Evolutionary conservation across 2,329 filamentous ascomycete genomes (phyloP).

Genomic region (Albophoma yamanashiensis): DNA sequence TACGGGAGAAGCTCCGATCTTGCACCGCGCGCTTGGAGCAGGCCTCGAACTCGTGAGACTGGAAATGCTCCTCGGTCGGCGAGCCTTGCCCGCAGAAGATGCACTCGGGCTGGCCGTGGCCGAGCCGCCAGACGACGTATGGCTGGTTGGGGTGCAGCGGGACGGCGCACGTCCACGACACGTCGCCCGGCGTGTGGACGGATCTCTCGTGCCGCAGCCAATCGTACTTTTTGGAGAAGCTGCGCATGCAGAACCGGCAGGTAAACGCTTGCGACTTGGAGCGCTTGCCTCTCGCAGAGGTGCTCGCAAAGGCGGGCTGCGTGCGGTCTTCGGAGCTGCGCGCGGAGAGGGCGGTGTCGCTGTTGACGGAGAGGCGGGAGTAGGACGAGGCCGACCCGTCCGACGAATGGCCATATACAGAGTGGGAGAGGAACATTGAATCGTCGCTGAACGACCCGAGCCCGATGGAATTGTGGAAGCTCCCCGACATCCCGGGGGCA

Average conservation of each 20-base stretch:
- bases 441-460: slow-evolving; percentile 19
- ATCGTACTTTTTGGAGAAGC: slow-evolving; percentile 29
- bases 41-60: slow-evolving; percentile 29
- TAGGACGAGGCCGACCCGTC: slow-evolving; percentile 6
- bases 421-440: slow-evolving; percentile 11
- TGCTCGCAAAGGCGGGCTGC: slow-evolving; percentile 5
- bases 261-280: slow-evolving; percentile 16
- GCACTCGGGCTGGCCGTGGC: slow-evolving; percentile 29
- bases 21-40: slow-evolving; percentile 36
- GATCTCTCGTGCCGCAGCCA: slow-evolving; percentile 38
- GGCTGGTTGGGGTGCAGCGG: slow-evolving; percentile 23
- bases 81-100: slow-evolving; percentile 24
- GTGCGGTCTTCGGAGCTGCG: slow-evolving; percentile 1
- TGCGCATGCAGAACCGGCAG: slow-evolving; percentile 26
- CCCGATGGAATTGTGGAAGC: slow-evolving; percentile 12
- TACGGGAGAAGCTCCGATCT: slow-evolving; percentile 31
- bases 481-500: not conserved
- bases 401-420: slow-evolving; percentile 10
- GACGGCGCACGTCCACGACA: slow-evolving; percentile 38
- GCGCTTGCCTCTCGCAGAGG: slow-evolving; percentile 3
- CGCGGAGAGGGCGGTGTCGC: slow-evolving; percentile 2
- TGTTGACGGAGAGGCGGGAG: slow-evolving; percentile 7
- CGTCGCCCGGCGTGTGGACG: slow-evolving; percentile 31
- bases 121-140: slow-evolving; percentile 36
- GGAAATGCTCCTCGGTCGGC: slow-evolving; percentile 23